These are phyloP conservation scores for Plasmodium vivax DNA, from an alignment of 169 alveolate genomes.

Conservation along the genomic window DNA sequence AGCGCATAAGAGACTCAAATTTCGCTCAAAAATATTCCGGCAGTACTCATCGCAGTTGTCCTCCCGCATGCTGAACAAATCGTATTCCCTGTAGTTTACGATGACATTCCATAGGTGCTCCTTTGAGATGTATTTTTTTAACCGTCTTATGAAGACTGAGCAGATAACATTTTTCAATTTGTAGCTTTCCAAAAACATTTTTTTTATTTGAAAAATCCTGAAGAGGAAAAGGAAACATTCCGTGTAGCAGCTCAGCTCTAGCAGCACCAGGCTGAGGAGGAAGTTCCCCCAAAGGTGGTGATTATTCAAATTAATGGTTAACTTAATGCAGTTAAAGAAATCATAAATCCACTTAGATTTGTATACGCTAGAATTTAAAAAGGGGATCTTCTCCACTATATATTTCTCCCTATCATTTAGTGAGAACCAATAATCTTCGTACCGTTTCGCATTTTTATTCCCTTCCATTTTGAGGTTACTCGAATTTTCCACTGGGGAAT, in stretches of 20 bases:
- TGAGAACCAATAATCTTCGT: background rate
- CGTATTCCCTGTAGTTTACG: conserved; percentile 39
- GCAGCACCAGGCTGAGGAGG: conserved; percentile 52
- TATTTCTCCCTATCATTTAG: conserved; percentile 9
- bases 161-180: conserved; percentile 65
- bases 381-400: conserved; percentile 30
- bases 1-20: conserved; percentile 13
- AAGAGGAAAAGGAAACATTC: conserved; percentile 64
- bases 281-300: conserved; percentile 53
- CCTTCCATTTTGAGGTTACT: background rate
- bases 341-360: conserved; percentile 67
- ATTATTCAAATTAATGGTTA: conserved; percentile 60
- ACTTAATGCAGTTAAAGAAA: conserved; percentile 57
- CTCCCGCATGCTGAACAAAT: conserved; percentile 52
- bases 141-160: conserved; percentile 49
- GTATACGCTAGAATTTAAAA: conserved; percentile 59
- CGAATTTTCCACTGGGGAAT: background rate
- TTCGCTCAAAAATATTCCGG: conserved; percentile 32
- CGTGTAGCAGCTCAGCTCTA: conserved; percentile 71
- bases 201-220: conserved; percentile 61
- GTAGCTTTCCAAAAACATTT: conserved; percentile 60
- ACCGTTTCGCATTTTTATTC: background rate
- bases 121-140: conserved; percentile 35
- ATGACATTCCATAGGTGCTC: conserved; percentile 48
- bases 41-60: conserved; percentile 40